These are phyloP conservation scores for Lignosus rhinocerotis DNA, from an alignment of 1,284 basidiomycete species.

Conservation along the genomic window DNA sequence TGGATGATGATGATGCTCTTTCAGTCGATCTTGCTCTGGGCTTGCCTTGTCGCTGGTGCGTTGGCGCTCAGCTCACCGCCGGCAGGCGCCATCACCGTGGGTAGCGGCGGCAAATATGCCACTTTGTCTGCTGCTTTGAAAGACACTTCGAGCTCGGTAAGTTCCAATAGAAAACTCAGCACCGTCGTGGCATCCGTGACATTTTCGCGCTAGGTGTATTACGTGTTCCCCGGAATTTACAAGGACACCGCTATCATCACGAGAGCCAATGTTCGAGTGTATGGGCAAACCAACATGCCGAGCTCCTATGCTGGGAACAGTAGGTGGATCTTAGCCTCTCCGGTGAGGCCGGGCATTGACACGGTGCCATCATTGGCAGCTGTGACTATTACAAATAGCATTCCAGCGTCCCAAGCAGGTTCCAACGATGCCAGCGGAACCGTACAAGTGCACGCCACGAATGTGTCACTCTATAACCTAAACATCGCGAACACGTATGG, in stretches of 20 bases:
- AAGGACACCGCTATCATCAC: slow-evolving; percentile 53
- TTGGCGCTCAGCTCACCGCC: slow-evolving; percentile 26
- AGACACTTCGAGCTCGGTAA: slow-evolving; percentile 28
- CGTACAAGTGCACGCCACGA: slow-evolving; percentile 50
- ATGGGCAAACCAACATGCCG: slow-evolving; percentile 25
- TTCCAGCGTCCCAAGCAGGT: slow-evolving; percentile 43
- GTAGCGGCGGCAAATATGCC: slow-evolving; percentile 25
- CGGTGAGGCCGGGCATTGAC: slow-evolving; percentile 16
- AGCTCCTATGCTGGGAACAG: slow-evolving; percentile 25
- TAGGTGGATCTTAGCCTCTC: slow-evolving; percentile 12
- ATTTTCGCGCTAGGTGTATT: slow-evolving; percentile 39
- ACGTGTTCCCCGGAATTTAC: slow-evolving; percentile 58
- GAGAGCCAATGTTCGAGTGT: slow-evolving; percentile 35
- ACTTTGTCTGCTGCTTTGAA: slow-evolving; percentile 26
- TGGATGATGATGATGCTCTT: slow-evolving; percentile 13
- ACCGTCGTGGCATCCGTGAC: neutral
- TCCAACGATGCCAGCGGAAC: slow-evolving; percentile 58
- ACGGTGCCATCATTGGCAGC: slow-evolving; percentile 10
- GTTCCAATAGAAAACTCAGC: neutral
- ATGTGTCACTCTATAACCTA: slow-evolving; percentile 57
- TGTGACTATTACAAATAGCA: slow-evolving; percentile 45
- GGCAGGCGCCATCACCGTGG: slow-evolving; percentile 28
- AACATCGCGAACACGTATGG: slow-evolving; percentile 57
- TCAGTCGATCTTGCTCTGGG: slow-evolving; percentile 6
- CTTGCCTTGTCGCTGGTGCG: slow-evolving; percentile 9